phyloP scores from a whole-genome alignment of 352 stramenopile species.

The Pythium guiyangense region DNA sequence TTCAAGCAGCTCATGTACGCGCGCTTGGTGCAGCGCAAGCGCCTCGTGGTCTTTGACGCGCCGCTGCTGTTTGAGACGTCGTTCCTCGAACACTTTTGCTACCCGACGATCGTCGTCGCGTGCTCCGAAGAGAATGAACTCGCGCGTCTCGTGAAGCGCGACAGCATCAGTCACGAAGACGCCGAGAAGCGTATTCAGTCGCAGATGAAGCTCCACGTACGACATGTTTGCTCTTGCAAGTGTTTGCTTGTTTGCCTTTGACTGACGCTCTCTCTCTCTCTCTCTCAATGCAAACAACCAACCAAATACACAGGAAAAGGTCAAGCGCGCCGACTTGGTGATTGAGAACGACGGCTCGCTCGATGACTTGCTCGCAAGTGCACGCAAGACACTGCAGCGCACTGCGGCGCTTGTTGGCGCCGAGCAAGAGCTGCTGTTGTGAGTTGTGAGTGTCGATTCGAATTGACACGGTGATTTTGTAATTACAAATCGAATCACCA shows the following conservation, averaged over 20 bases:
- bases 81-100: constrained; percentile 78
- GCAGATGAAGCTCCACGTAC: constrained; percentile 90
- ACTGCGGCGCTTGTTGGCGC: constrained; percentile 41
- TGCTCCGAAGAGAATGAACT: constrained; percentile 74
- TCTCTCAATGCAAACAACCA: background rate
- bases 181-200: constrained; percentile 89
- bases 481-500: too few species aligned
- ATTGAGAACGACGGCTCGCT: constrained; percentile 89
- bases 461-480: too few species aligned
- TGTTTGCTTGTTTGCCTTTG: background rate
- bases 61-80: constrained; percentile 85
- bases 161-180: constrained; percentile 81
- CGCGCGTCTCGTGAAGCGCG: constrained; percentile 55
- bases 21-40: constrained; percentile 59
- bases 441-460: background rate
- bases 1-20: constrained; percentile 81
- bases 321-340: constrained; percentile 83
- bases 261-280: background rate
- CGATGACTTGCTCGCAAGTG: constrained; percentile 53
- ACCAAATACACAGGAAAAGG: constrained; percentile 89
- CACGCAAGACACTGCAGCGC: constrained; percentile 36
- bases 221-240: constrained; percentile 4
- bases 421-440: constrained; percentile 36
- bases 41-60: constrained; percentile 74
- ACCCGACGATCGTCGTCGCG: constrained; percentile 77